Evolutionary conservation across 768 basidiomycete genomes (phyloP).

Genomic region (Tylopilus vinaceipallidus): DNA sequence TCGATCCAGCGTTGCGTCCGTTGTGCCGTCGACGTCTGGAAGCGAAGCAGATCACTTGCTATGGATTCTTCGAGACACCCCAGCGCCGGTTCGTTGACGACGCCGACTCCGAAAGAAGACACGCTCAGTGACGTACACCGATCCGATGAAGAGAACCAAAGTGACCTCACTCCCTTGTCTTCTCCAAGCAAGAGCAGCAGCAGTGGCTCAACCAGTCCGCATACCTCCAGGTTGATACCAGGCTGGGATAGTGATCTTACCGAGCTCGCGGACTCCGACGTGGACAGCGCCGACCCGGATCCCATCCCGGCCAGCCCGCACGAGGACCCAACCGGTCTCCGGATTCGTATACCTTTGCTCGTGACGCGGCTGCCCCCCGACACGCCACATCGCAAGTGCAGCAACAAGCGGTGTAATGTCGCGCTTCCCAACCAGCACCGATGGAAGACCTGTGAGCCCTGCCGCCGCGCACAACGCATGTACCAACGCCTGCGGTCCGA

Average conservation of each 20-base stretch:
- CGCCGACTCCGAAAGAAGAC: neutral
- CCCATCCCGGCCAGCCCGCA: neutral
- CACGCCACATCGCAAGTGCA: constrained; percentile 28
- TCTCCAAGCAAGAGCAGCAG: constrained; percentile 3
- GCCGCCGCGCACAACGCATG: constrained; percentile 36
- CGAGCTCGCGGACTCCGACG: constrained; percentile 9
- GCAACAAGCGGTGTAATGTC: constrained; percentile 34
- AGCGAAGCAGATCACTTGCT: constrained; percentile 1
- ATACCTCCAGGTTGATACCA: neutral
- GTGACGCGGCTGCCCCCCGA: constrained; percentile 11
- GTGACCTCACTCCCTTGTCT: neutral
- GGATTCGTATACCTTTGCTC: constrained; percentile 27
- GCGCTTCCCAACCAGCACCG: constrained; percentile 32
- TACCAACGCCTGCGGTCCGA: constrained; percentile 36
- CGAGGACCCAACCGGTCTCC: neutral
- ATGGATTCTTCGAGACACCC: neutral
- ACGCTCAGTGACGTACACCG: neutral
- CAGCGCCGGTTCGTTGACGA: neutral
- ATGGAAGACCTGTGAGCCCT: constrained; percentile 45
- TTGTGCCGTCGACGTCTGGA: constrained; percentile 23
- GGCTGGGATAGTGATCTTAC: constrained; percentile 30
- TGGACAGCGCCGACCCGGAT: neutral
- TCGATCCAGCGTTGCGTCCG: constrained; percentile 17
- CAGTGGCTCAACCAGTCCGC: neutral
- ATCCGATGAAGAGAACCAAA: constrained; percentile 1